phyloP scores from a whole-genome alignment of 148 eudicot genomes.

The Rhododendron vialii region DNA sequence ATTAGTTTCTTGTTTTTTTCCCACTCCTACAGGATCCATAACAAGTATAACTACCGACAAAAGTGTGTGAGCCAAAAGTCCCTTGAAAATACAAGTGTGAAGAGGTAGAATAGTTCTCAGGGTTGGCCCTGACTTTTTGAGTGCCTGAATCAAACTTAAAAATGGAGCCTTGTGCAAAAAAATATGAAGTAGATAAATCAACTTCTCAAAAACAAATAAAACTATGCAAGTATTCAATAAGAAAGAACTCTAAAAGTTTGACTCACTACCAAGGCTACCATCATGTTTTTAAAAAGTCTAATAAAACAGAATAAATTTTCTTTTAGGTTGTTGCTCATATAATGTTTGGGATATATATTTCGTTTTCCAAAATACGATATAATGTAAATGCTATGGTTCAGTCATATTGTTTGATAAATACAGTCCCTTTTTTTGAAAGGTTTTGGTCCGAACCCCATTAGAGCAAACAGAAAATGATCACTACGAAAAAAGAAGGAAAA shows the following conservation, averaged over 20 bases:
- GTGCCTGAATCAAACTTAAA: neutral
- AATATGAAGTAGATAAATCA: neutral
- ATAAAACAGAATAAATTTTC: neutral
- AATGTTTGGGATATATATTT: neutral
- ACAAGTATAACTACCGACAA: neutral
- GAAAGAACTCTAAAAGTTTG: neutral
- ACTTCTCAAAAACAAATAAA: neutral
- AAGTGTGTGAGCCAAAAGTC: neutral
- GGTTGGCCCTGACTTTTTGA: neutral
- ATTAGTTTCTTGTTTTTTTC: neutral
- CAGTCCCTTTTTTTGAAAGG: neutral
- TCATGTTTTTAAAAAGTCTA: neutral
- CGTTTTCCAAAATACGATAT: no score
- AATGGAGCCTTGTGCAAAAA: neutral
- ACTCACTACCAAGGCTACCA: neutral
- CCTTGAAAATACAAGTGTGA: neutral
- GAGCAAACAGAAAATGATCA: neutral
- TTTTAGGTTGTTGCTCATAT: neutral
- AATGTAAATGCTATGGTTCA: neutral
- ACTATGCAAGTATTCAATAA: neutral
- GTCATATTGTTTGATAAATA: neutral
- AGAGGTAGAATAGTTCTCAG: neutral
- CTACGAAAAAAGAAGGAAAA: neutral
- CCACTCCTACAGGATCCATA: neutral
- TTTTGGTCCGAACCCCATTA: neutral